Evolutionary conservation across 768 basidiomycete genomes (phyloP), one percentile per base, ranked within the genome.

Genomic region (Mycena albidolilacea): DNA sequence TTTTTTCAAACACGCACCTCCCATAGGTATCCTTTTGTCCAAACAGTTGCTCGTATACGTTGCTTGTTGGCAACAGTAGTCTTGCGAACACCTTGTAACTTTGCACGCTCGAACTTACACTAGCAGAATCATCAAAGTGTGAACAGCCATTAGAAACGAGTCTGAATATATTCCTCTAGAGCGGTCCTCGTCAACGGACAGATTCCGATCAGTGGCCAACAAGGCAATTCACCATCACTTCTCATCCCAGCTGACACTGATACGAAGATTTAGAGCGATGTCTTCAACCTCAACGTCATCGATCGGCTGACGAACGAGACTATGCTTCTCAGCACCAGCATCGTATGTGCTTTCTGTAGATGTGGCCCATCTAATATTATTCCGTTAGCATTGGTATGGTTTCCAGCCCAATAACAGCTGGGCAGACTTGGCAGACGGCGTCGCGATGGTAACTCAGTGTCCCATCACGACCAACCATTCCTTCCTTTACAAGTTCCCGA

Each of bases 371-470:
- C 38, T n/a, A 19, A 10, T 54, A 54, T 23, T 23, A 39, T 3
- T 5, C 44, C 7, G 11, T 2, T 12, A 85, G 85, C 85, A 86
- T 65, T 86, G 82, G 84, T 85, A 86, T 62, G 85, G 85, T 15
- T 70, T 86, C 64, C 83, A 85, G 72, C 75, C 71, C 3, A 62
- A 58, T 14, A 80, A 81, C 8, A 82, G 80, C 69, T 84, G 79
- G 75, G 82, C 79, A 1, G 85, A 86, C 54, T n/a, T n/a, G n/a
- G n/a, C n/a, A n/a, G n/a, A n/a, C n/a, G 85, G 85, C 67, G 52
- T 73, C 77, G 79, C 65, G 11, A 76, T 75, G 19, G 78, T 87
- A 10, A 80, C 81, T 8, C 83, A 84, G 70, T 84, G 83, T 65
- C 83, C 83, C 0, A 83, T 84, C 44, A 70, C 80, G 3, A 68